Evolutionary conservation across 148 eudicot species (phyloP), one percentile per base, ranked within the genome.

Genomic region (Chenopodium quinoa): DNA sequence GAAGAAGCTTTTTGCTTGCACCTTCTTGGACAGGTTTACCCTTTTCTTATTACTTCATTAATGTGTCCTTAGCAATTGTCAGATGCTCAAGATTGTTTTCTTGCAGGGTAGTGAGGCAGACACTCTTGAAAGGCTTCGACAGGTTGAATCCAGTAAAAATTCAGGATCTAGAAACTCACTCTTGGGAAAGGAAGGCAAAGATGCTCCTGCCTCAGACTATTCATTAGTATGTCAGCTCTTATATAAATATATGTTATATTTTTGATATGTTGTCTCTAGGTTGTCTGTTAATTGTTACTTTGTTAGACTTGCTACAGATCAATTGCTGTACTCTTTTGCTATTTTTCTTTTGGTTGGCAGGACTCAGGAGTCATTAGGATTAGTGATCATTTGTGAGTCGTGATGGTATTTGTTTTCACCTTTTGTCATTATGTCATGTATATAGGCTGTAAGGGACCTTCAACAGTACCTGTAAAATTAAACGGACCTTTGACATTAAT

Each of bases 1-100:
- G 99, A 93, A 90, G 99, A 90, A 84, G 88, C 90, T 23, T 89
- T 96, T 77, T 96, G 98, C 88, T 83, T 90, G 75, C 92, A 89
- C 86, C 91, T 96, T 83, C 97, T 96, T 78, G 98, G 98, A 78
- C 93, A 92, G 97, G 99, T 96, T 90, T 72, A 52, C 77, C 22
- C 52, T 22, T 50, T 62, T 71, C 70, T 81, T 71, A 64, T 29
- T 25, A 79, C 77, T 58, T 71, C 50, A 70, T 37, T 79, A 40
- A 32, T 63, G 56, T 10, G 20, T 73, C 34, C 27, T 46, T 32
- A 17, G 69, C 77, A 32, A 32, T 74, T 48, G 64, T 62, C 20
- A 20, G 31, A 16, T 64, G 34, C 34, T 63, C 23, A 75, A 71
- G 9, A 76, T 60, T 80, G 73, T 78, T 79, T 67, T 78, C 80